Conservation (phyloP, 768 basidiomycete species). For the Lanmaoa pseudosensibilis region DNA sequence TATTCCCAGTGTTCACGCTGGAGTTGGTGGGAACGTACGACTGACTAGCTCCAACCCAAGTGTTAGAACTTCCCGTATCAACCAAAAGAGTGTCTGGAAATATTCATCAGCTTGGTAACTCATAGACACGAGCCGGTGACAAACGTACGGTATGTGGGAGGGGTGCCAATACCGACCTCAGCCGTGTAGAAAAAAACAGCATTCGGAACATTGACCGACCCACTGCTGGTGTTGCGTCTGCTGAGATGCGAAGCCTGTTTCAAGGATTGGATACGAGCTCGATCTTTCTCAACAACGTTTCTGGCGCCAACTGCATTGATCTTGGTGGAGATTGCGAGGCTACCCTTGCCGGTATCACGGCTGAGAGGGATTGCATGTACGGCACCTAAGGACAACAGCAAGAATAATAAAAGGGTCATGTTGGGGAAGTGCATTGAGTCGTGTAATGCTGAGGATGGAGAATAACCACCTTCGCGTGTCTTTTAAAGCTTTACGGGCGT, state of each 20-base stretch:
- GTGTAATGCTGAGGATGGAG: not conserved
- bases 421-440: not conserved
- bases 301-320: slow-evolving; percentile 9
- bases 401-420: slow-evolving; percentile 5
- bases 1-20: slow-evolving; percentile 17
- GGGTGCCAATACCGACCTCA: slow-evolving; percentile 27
- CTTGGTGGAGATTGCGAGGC: slow-evolving; percentile 15
- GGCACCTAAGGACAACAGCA: slow-evolving; percentile 5
- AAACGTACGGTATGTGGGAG: slow-evolving; percentile 26
- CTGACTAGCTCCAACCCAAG: slow-evolving; percentile 29
- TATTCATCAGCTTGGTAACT: not conserved
- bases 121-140: not conserved
- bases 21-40: slow-evolving; percentile 16
- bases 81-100: slow-evolving; percentile 28
- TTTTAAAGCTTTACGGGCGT: not conserved
- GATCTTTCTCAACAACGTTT: slow-evolving; percentile 18
- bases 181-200: slow-evolving; percentile 28
- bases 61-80: slow-evolving; percentile 35
- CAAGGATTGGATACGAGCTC: slow-evolving; percentile 17
- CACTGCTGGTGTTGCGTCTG: not conserved
- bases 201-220: slow-evolving; percentile 19
- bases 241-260: not conserved
- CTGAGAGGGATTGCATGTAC: slow-evolving; percentile 13
- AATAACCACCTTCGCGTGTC: not conserved
- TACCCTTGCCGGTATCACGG: slow-evolving; percentile 10